Base-by-base conservation (phyloP, 2,329 filamentous ascomycete species). In the Tolypocladium endophyticum region DNA sequence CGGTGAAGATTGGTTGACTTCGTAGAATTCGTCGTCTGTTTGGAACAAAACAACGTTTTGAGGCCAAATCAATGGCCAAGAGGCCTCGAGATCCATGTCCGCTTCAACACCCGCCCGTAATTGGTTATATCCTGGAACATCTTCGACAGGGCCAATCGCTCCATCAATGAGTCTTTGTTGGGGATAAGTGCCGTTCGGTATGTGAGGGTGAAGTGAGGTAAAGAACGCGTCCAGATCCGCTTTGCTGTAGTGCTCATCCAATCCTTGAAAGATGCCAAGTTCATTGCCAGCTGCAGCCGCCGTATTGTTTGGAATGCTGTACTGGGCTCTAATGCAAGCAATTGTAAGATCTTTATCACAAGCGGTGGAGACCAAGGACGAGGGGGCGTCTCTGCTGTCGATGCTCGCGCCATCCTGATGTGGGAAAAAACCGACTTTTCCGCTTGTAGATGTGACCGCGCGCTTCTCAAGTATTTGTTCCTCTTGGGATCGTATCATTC, bases 21-120 rank as follows among this genome's bases (percentile, higher is more conserved):
- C 38, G 38, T 39, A 39, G 41, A 43, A 43, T 8, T n/a, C 20
- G 41, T 43, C 41, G 20, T 43, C 20, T n/a, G 41, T 43, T 43
- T 43, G 41, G 74, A 71, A 79, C 1, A 78, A 66, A 2, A 77
- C 75, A 0, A 76, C 69, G n/a, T 72, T 73, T 64, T 82, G 79
- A 1, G 80, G 80, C 67, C 76, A 81, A 64, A 82, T 77, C 59
- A 83, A 43, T 8, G 41, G 41, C 18, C 18, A n/a, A 18, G 41
- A 8, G 9, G 20, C 20, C 41, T 43, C 41, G 20, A 43, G 1
- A 8, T 43, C 41, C 20, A 43, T n/a, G 7, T n/a, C 20, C 6
- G 20, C 41, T 23, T 43, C 41, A 23, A n/a, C 41, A 23, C 41
- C 41, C 20, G 41, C 41, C 2, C 7, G 3, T n/a, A 6, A n/a